Evolutionary conservation across 2,329 filamentous ascomycete species (phyloP).

Genomic region (Lasiodiplodia gonubiensis): DNA sequence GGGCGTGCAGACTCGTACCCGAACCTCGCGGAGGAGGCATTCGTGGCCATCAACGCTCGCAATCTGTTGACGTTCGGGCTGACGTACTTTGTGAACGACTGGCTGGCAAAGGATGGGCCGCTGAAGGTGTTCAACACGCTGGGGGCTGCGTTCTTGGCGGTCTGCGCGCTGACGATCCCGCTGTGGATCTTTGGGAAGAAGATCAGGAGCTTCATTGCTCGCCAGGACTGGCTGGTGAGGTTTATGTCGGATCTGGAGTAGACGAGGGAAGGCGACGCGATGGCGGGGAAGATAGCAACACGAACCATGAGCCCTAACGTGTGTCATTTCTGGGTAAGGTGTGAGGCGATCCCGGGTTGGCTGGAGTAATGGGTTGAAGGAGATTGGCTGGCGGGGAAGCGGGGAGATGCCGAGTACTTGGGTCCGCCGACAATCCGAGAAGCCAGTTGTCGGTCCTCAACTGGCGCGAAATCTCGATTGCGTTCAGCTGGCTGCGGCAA

Average conservation of each 20-base stretch:
- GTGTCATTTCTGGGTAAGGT: neutral
- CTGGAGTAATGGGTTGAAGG: neutral
- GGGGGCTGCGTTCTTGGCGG: conserved; percentile 48
- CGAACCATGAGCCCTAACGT: neutral
- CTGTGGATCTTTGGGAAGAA: conserved; percentile 59
- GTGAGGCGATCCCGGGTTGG: neutral
- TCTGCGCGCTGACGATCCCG: conserved; percentile 55
- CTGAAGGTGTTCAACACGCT: conserved; percentile 40
- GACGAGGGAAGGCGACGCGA: neutral
- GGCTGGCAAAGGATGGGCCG: conserved; percentile 39
- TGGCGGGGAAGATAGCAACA: too few species aligned
- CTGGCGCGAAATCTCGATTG: neutral
- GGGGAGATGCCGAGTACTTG: neutral
- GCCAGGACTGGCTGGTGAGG: conserved; percentile 44
- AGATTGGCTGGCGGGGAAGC: neutral
- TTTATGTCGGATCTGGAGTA: conserved; percentile 37
- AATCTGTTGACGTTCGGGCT: conserved; percentile 56
- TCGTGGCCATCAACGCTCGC: conserved; percentile 59
- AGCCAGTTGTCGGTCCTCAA: neutral
- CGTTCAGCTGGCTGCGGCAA: neutral
- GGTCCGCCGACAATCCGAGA: neutral
- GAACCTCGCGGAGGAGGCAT: conserved; percentile 55
- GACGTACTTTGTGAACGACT: conserved; percentile 48
- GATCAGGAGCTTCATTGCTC: conserved; percentile 51
- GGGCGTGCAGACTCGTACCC: conserved; percentile 47